Evolutionary conservation across 2,329 filamentous ascomycete species (phyloP).

Genomic region (Ilyonectria destructans): DNA sequence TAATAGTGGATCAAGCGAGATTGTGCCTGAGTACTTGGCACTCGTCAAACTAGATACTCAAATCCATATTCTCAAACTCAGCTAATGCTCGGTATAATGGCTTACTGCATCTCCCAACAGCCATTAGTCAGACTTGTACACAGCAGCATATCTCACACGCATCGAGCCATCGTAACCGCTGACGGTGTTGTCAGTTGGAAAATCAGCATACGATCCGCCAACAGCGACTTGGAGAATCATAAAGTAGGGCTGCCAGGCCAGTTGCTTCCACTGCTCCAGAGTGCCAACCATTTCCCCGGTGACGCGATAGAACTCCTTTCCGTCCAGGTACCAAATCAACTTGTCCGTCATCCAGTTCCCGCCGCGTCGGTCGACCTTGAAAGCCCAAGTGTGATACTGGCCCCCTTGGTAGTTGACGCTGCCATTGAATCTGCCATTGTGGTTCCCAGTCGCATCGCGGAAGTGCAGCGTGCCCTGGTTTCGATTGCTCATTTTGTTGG

Average conservation of each 20-base stretch:
- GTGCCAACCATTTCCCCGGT: conserved; percentile 8
- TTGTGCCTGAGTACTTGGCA: too few species aligned
- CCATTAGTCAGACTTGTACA: neutral
- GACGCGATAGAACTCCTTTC: neutral
- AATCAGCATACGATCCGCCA: conserved; percentile 1
- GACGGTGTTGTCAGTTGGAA: neutral
- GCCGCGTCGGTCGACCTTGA: conserved; percentile 6
- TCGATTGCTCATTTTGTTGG: conserved; percentile 7
- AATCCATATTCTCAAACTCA: too few species aligned
- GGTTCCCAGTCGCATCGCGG: neutral
- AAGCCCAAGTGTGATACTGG: conserved; percentile 4
- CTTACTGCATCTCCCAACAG: neutral
- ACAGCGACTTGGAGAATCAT: conserved; percentile 10
- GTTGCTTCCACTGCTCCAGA: conserved; percentile 4
- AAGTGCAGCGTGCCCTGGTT: conserved; percentile 25
- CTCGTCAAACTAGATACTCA: too few species aligned
- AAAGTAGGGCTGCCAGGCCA: conserved; percentile 10
- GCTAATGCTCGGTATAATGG: too few species aligned
- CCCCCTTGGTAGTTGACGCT: neutral
- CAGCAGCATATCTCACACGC: neutral
- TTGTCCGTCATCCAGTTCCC: conserved; percentile 5
- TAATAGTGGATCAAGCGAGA: too few species aligned
- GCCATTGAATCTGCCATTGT: neutral
- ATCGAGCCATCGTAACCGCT: neutral
- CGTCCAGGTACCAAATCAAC: neutral